Evolutionary conservation across 768 basidiomycete genomes (phyloP).

Genomic region (Amanita polypyramis): DNA sequence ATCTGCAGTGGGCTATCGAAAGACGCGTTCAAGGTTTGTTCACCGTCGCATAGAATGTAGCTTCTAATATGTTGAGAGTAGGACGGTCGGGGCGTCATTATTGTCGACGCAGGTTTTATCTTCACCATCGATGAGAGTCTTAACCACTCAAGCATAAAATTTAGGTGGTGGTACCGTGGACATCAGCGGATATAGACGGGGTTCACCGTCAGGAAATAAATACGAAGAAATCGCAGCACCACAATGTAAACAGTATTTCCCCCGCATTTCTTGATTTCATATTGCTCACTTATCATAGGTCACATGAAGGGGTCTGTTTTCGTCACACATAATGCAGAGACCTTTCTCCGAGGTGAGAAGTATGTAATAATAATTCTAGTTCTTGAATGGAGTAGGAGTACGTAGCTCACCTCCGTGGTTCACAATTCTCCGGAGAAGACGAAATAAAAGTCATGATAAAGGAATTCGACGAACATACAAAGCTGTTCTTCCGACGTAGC

Average conservation of each 20-base stretch:
- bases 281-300: conserved; percentile 15
- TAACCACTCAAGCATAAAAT: neutral
- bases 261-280: too few species aligned
- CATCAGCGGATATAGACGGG: conserved; percentile 32
- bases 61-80: neutral
- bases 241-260: conserved; percentile 17
- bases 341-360: conserved; percentile 21
- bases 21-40: conserved; percentile 19
- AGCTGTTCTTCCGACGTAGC: conserved; percentile 24
- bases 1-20: conserved; percentile 26
- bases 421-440: conserved; percentile 19
- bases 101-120: conserved; percentile 31
- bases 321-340: conserved; percentile 24
- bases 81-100: conserved; percentile 23
- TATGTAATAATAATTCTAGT: neutral
- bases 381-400: neutral
- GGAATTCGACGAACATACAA: conserved; percentile 31
- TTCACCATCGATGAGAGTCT: neutral
- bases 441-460: conserved; percentile 25
- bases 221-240: conserved; percentile 31
- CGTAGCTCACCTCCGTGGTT: conserved; percentile 24
- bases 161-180: conserved; percentile 35
- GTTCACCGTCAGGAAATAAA: conserved; percentile 9
- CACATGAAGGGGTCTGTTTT: conserved; percentile 30
- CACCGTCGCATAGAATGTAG: neutral